Base-by-base conservation (phyloP, 768 basidiomycete genomes). In the Leucogyrophana mollusca region DNA sequence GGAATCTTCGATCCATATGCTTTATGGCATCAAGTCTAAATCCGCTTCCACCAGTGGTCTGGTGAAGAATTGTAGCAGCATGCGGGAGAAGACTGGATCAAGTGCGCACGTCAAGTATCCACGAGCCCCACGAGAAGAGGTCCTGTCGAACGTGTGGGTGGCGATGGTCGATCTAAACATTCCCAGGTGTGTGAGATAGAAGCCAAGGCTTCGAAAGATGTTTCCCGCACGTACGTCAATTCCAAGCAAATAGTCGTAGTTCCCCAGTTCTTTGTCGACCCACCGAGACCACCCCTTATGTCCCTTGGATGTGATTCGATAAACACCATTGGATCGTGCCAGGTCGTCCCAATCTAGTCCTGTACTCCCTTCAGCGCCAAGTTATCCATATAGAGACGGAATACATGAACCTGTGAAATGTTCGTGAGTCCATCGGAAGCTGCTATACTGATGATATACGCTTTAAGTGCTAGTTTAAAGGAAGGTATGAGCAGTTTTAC, bases 1-100 rank as follows among this genome's bases (percentile, higher is more conserved):
- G 65, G 55, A 90, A 91, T 18, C 69, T 67, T 46, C 76, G 70
- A 62, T 93, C 89, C 40, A 89, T 83, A 54, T 96, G 94, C 62
- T 95, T 96, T 53, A 94, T 87, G 14, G 93, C 94, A 59, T 95
- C 94, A 22, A 95, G 73, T 40, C 92, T 78, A 62, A 94, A 92
- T 10, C 93, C 94, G 24, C 67, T 65, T 9, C 79, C 83, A 7
- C 77, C 79, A 2, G 83, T 87, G 1, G 78, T 83, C 88, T 90
- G 43, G 23, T 43, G 16, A 45, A 18, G 9, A 21, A n/a, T 17
- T 22, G 21, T 16, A 24, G 25, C 9, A 9, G 11, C 1, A 7
- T 40, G n/a, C 4, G 34, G 33, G 17, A 49, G 38, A 39, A 35
- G 11, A 50, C 22, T 51, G 3, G 17, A 9, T n/a, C 25, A 4